phyloP scores from a whole-genome alignment of 208 protist species.

The Trypanosoma lewisi region DNA sequence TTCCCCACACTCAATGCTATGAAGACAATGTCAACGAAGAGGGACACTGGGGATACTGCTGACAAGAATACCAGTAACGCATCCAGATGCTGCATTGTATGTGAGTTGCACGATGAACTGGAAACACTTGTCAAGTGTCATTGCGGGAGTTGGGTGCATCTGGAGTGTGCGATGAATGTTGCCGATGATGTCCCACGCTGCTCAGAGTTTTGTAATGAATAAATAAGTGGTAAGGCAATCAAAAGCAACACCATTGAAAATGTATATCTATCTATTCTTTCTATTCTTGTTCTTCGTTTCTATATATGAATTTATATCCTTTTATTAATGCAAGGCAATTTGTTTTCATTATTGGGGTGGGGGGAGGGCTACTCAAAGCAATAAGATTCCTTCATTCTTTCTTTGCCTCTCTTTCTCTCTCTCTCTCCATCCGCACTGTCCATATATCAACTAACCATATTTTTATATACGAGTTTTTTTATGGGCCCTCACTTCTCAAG shows the following conservation, averaged over 20 bases:
- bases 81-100: conserved; percentile 14
- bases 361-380: too few relatives aligned
- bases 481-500: too few relatives aligned
- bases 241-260: conserved; percentile 1
- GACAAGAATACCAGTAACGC: not conserved
- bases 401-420: too few relatives aligned
- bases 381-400: too few relatives aligned
- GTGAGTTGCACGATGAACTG: conserved; percentile 12
- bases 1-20: conserved; percentile 3
- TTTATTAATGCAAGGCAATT: not conserved
- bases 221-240: not conserved
- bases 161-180: conserved; percentile 1
- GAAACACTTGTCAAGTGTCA: conserved; percentile 3
- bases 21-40: not conserved
- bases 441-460: too few relatives aligned
- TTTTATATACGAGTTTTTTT: not conserved
- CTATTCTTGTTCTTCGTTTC: not conserved
- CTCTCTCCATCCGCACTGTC: too few relatives aligned
- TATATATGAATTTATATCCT: not conserved
- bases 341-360: not conserved
- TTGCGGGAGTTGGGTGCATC: conserved; percentile 16
- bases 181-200: not conserved
- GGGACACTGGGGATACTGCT: not conserved
- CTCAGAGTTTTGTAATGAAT: conserved; percentile 10
- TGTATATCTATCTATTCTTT: not conserved